Conservation (phyloP, 768 basidiomycete genomes). For the Trichaptum fuscoviolaceum region DNA sequence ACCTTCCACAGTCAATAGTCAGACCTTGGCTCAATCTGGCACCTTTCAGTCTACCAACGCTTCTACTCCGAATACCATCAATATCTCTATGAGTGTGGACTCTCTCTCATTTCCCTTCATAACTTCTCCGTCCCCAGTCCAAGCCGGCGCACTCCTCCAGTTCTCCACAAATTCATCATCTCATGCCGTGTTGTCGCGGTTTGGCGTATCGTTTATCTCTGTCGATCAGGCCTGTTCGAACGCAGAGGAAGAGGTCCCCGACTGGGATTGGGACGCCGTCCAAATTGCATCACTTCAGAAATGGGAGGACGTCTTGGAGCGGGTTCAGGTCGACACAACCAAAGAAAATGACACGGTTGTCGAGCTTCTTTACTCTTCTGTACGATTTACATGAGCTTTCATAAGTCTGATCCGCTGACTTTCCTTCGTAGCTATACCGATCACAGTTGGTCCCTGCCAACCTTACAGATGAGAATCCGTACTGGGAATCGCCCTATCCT, state of each 20-base stretch:
- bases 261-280: conserved; percentile 41
- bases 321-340: conserved; percentile 29
- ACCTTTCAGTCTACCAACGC: conserved; percentile 35
- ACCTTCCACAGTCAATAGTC: conserved; percentile 17
- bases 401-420: not conserved
- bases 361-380: conserved; percentile 44
- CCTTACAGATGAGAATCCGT: conserved; percentile 44
- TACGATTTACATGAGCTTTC: conserved; percentile 16
- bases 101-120: conserved; percentile 34
- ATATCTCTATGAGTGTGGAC: conserved; percentile 25
- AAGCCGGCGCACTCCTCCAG: conserved; percentile 41
- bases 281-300: conserved; percentile 30
- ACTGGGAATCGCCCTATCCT: conserved; percentile 40
- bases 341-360: conserved; percentile 38
- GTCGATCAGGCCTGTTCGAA: conserved; percentile 20
- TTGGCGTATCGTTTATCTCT: conserved; percentile 22
- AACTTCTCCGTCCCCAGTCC: conserved; percentile 30
- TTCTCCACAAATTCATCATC: conserved; percentile 27
- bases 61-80: conserved; percentile 29
- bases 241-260: conserved; percentile 19
- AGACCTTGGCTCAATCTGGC: conserved; percentile 27
- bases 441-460: conserved; percentile 47
- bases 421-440: conserved; percentile 37
- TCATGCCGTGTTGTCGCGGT: conserved; percentile 20
- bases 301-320: conserved; percentile 41